Conservation (phyloP, 179 eudicot genomes). For the Spinacia oleracea region DNA sequence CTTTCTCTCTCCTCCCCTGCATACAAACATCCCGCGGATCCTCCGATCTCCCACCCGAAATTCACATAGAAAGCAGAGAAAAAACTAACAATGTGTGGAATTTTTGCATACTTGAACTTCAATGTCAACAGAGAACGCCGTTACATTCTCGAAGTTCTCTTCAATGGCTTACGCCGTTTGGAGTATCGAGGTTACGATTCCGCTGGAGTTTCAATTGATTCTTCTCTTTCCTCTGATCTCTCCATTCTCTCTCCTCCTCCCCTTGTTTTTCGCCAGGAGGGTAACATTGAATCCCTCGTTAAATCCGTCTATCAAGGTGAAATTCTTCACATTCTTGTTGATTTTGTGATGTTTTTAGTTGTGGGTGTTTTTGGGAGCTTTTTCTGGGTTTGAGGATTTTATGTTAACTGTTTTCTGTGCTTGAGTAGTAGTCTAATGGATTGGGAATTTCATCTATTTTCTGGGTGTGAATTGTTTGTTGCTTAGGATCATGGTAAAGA, state of each 20-base stretch:
- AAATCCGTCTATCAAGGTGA: conserved; percentile 79
- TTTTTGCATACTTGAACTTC: conserved; percentile 80
- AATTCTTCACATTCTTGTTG: conserved; percentile 2
- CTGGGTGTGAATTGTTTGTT: too few relatives aligned
- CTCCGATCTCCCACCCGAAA: conserved; percentile 9
- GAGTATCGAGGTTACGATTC: conserved; percentile 96
- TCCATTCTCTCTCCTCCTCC: conserved; percentile 27
- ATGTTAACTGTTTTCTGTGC: background rate
- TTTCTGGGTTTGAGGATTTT: background rate
- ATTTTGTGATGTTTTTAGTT: background rate
- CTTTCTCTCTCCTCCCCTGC: background rate
- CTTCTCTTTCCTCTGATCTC: background rate
- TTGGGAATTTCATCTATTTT: too few relatives aligned
- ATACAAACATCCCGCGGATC: background rate
- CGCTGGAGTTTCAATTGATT: conserved; percentile 13
- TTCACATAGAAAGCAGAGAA: background rate
- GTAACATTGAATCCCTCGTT: conserved; percentile 89
- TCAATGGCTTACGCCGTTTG: conserved; percentile 81
- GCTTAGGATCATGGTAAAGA: background rate
- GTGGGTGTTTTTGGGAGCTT: too few relatives aligned
- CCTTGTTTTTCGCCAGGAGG: conserved; percentile 84
- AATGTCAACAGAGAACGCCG: conserved; percentile 69
- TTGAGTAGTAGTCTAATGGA: background rate
- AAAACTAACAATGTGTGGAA: conserved; percentile 69
- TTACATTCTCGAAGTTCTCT: conserved; percentile 70